Evolutionary conservation across 768 basidiomycete genomes (phyloP).

Genomic region (Pleurotus giganteus): DNA sequence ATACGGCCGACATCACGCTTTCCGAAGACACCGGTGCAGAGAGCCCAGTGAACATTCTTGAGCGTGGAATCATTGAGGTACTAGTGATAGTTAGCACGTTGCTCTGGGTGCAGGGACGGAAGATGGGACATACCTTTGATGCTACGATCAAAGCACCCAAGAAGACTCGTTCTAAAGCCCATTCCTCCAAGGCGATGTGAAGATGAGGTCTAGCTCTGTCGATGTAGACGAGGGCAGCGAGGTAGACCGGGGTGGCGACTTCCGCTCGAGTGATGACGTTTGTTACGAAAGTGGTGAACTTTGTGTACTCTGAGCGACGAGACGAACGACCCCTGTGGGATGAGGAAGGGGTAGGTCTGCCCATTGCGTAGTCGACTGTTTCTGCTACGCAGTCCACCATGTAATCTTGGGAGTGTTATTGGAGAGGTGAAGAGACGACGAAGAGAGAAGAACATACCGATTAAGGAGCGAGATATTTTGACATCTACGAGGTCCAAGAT

Average conservation of each 20-base stretch:
- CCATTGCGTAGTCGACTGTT: slow-evolving; percentile 75
- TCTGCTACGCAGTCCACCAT: slow-evolving; percentile 67
- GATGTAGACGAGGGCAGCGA: slow-evolving; percentile 75
- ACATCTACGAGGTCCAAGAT: slow-evolving; percentile 68
- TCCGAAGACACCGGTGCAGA: slow-evolving; percentile 81
- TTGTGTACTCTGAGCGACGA: slow-evolving; percentile 48
- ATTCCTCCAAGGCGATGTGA: slow-evolving; percentile 78
- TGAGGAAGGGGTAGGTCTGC: slow-evolving; percentile 56
- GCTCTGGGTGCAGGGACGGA: slow-evolving; percentile 9
- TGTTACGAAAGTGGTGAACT: slow-evolving; percentile 64
- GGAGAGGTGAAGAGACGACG: not conserved
- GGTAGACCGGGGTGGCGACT: slow-evolving; percentile 65
- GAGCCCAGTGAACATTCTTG: slow-evolving; percentile 89
- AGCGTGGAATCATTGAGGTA: slow-evolving; percentile 88
- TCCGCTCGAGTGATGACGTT: slow-evolving; percentile 74
- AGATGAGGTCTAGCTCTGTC: slow-evolving; percentile 75
- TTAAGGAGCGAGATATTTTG: slow-evolving; percentile 57
- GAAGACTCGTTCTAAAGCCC: slow-evolving; percentile 90
- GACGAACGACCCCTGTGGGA: slow-evolving; percentile 43
- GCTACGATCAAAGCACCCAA: slow-evolving; percentile 87
- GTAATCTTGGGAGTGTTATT: slow-evolving; percentile 49
- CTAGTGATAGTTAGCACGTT: slow-evolving; percentile 29
- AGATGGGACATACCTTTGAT: slow-evolving; percentile 59
- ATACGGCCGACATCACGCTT: slow-evolving; percentile 80
- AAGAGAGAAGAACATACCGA: slow-evolving; percentile 48